Conservation (phyloP, 345 rosid genomes). For the Eucalyptus decipiens region DNA sequence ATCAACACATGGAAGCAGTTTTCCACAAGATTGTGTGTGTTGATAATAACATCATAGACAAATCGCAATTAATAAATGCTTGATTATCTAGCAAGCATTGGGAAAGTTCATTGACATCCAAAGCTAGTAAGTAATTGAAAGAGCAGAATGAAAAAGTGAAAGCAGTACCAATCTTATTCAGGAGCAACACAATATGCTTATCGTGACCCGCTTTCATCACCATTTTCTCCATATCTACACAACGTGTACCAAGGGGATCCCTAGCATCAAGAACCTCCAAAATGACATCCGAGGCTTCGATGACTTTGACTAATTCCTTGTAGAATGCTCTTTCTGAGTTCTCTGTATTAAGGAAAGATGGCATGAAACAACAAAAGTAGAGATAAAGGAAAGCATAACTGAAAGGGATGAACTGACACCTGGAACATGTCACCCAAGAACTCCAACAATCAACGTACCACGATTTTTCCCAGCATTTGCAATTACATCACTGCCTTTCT, state of each 20-base stretch:
- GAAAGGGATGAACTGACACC: background rate
- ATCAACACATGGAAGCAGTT: background rate
- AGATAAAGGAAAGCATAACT: background rate
- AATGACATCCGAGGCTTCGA: constrained; percentile 88
- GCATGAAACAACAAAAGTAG: background rate
- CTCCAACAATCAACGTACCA: constrained; percentile 23
- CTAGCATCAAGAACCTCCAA: constrained; percentile 94
- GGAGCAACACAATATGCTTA: constrained; percentile 72
- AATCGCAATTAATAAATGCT: background rate
- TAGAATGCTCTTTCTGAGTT: constrained; percentile 87
- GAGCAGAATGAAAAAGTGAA: background rate
- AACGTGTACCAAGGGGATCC: constrained; percentile 91
- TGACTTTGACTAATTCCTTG: constrained; percentile 88
- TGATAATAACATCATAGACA: background rate
- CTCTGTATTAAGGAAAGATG: constrained; percentile 25
- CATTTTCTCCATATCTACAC: constrained; percentile 92
- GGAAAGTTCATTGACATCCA: background rate
- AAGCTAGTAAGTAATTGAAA: background rate
- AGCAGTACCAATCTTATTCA: constrained; percentile 82
- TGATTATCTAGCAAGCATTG: background rate
- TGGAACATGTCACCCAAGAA: background rate
- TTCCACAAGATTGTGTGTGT: background rate
- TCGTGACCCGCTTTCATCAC: constrained; percentile 75
- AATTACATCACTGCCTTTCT: constrained; percentile 3
- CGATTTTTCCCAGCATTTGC: constrained; percentile 22